These are phyloP conservation scores for Boletus rubroflammeus DNA, from an alignment of 768 basidiomycete genomes.

Conservation along the genomic window DNA sequence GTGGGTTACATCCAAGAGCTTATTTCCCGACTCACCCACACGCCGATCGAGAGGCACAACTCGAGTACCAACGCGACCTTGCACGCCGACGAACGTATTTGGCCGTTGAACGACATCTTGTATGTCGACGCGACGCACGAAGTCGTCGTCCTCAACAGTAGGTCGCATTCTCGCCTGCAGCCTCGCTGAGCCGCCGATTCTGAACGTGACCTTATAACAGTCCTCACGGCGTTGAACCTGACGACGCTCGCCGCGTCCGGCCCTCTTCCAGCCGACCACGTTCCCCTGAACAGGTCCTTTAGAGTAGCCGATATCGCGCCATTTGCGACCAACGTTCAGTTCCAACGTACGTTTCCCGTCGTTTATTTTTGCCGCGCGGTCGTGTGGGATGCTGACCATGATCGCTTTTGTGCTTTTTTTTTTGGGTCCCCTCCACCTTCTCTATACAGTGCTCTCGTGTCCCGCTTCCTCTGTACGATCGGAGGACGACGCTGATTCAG, in stretches of 20 bases:
- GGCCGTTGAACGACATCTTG: slow-evolving; percentile 66
- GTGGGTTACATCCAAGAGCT: slow-evolving; percentile 83
- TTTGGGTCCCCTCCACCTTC: background rate
- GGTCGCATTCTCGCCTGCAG: slow-evolving; percentile 15
- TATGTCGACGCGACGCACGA: slow-evolving; percentile 93
- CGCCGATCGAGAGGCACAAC: slow-evolving; percentile 64
- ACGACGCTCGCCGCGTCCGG: slow-evolving; percentile 69
- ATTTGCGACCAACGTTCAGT: slow-evolving; percentile 85
- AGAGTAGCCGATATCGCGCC: slow-evolving; percentile 75
- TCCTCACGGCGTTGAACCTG: slow-evolving; percentile 83
- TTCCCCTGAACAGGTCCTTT: slow-evolving; percentile 63
- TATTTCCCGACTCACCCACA: slow-evolving; percentile 76
- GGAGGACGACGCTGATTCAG: slow-evolving; percentile 25
- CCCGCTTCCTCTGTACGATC: slow-evolving; percentile 3
- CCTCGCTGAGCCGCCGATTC: background rate
- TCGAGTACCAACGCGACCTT: slow-evolving; percentile 84
- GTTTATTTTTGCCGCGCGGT: background rate
- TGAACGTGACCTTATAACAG: slow-evolving; percentile 34
- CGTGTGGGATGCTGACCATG: background rate
- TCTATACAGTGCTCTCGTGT: slow-evolving; percentile 59
- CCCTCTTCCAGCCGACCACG: slow-evolving; percentile 71
- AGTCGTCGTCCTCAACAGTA: slow-evolving; percentile 84
- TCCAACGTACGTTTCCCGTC: slow-evolving; percentile 61
- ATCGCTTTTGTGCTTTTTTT: too few relatives aligned
- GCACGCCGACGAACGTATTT: slow-evolving; percentile 61